Conservation (phyloP, 306 rosid species). For the Ochetophila trinervis region DNA sequence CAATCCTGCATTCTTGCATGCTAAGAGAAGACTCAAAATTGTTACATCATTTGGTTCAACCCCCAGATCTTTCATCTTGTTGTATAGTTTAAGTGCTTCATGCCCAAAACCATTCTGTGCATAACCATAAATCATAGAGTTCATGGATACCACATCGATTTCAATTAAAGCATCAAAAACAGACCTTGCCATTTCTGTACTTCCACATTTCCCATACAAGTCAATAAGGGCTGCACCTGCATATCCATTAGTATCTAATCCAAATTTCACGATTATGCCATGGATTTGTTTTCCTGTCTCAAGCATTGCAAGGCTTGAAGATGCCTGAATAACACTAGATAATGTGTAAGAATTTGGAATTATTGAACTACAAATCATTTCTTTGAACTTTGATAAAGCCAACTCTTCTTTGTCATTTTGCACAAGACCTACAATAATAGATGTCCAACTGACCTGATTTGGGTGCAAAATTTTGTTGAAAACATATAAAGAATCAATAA, state of each 20-base stretch:
- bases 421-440: constrained; percentile 59
- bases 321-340: constrained; percentile 62
- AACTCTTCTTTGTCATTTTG: constrained; percentile 60
- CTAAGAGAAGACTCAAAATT: constrained; percentile 58
- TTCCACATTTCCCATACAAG: constrained; percentile 74
- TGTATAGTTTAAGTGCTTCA: constrained; percentile 52
- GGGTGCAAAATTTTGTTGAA: constrained; percentile 47
- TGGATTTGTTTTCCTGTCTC: constrained; percentile 59
- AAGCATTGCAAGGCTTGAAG: constrained; percentile 66
- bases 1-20: constrained; percentile 64
- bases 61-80: constrained; percentile 35
- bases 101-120: constrained; percentile 62
- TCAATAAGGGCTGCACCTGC: constrained; percentile 55
- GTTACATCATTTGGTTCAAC: constrained; percentile 54
- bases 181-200: constrained; percentile 49
- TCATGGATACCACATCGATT: constrained; percentile 44
- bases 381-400: constrained; percentile 48
- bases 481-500: constrained; percentile 54
- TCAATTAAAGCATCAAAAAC: constrained; percentile 15
- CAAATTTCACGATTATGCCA: constrained; percentile 41
- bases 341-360: constrained; percentile 56
- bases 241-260: constrained; percentile 46
- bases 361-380: constrained; percentile 48
- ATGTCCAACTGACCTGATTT: constrained; percentile 71
- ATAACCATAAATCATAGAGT: constrained; percentile 63